These are phyloP conservation scores for Ceratobasidium sp. DNA, from an alignment of 1,284 basidiomycete genomes.

Conservation along the genomic window DNA sequence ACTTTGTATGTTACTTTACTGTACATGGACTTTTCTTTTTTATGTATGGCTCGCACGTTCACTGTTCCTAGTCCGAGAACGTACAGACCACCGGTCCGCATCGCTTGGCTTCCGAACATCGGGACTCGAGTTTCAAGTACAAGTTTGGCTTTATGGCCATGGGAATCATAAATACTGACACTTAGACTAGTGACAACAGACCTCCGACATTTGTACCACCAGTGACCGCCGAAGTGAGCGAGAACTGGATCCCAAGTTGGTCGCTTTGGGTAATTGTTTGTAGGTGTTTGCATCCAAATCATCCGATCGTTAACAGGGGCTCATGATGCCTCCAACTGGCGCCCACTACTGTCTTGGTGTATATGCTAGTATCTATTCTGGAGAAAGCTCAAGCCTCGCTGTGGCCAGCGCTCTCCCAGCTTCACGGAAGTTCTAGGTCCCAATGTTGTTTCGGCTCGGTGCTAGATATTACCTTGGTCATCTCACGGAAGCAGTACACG, in stretches of 20 bases:
- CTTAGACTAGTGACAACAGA: neutral
- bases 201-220: neutral
- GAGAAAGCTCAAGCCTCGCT: neutral
- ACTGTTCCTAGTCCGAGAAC: neutral
- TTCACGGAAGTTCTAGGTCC: neutral
- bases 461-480: neutral
- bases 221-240: neutral
- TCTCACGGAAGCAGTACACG: neutral
- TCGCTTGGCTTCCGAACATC: no score
- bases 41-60: neutral
- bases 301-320: neutral
- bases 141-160: neutral
- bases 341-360: neutral
- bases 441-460: neutral
- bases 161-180: neutral
- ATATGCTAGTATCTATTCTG: neutral
- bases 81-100: neutral
- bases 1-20: slow-evolving; percentile 4
- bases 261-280: slow-evolving; percentile 16
- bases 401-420: neutral
- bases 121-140: neutral
- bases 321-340: neutral
- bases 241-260: neutral
- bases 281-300: neutral
- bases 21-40: slow-evolving; percentile 36